These are phyloP conservation scores for Venturiaceae sp. DNA, from an alignment of 2,329 filamentous ascomycete genomes.

Conservation along the genomic window DNA sequence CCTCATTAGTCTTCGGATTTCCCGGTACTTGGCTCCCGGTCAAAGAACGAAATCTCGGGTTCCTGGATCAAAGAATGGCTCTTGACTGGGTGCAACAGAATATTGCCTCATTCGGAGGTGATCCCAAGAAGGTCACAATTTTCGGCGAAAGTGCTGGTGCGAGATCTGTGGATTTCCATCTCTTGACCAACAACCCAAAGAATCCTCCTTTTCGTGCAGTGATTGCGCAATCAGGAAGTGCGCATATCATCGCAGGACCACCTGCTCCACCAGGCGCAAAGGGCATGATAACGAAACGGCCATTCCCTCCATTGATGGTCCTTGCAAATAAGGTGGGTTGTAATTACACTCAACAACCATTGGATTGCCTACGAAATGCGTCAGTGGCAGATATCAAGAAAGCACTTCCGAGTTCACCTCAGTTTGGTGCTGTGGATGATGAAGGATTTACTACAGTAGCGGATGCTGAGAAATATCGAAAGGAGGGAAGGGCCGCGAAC, in stretches of 20 bases:
- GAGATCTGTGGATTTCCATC: constrained; percentile 20
- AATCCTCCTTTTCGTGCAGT: constrained; percentile 23
- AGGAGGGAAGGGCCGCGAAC: neutral
- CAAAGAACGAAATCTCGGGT: constrained; percentile 22
- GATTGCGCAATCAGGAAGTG: constrained; percentile 20
- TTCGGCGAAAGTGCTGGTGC: constrained; percentile 18
- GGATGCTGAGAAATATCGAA: neutral
- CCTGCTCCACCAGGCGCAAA: neutral
- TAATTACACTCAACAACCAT: neutral
- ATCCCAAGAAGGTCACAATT: constrained; percentile 22
- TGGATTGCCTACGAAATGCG: neutral
- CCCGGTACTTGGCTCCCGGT: constrained; percentile 19
- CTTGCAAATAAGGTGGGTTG: neutral
- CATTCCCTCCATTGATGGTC: neutral
- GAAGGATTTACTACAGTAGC: neutral
- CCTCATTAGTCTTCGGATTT: constrained; percentile 18
- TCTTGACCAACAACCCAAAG: constrained; percentile 18
- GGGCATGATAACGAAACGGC: neutral
- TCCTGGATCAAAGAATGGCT: constrained; percentile 26
- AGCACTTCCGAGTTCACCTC: neutral
- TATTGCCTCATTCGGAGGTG: constrained; percentile 25
- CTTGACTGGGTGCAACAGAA: constrained; percentile 28
- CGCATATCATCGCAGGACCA: neutral
- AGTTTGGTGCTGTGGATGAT: constrained; percentile 1
- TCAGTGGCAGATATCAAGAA: neutral